Percentiles rank a stretch among this genome's conserved stretches.
phyloP scores from a whole-genome alignment of 768 basidiomycete genomes.

The Epithele typhae region DNA sequence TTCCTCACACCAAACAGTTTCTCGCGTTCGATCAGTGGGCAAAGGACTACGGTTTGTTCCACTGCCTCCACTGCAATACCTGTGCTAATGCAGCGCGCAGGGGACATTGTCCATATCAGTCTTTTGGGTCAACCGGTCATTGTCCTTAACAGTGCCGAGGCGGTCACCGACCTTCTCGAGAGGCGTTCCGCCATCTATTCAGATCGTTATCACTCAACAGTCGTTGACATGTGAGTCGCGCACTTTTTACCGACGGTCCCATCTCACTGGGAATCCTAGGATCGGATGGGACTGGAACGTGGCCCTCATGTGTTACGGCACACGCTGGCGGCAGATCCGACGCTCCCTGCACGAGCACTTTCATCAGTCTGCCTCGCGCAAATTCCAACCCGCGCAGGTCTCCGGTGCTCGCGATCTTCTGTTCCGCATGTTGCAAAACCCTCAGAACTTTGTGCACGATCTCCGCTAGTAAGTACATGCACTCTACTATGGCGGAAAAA shows the following conservation, averaged over 20 bases:
- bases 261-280: neutral
- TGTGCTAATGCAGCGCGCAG: slow-evolving; percentile 5
- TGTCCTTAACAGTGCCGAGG: slow-evolving; percentile 32
- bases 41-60: neutral
- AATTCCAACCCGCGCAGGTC: slow-evolving; percentile 1
- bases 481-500: neutral
- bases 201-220: slow-evolving; percentile 22
- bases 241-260: no score
- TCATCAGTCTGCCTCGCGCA: neutral
- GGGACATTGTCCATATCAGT: slow-evolving; percentile 16
- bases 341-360: slow-evolving; percentile 10
- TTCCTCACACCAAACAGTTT: slow-evolving; percentile 4
- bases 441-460: slow-evolving; percentile 4
- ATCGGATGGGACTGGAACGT: slow-evolving; percentile 14
- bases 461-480: slow-evolving; percentile 1
- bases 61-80: neutral
- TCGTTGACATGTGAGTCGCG: slow-evolving; percentile 1
- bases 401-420: slow-evolving; percentile 1
- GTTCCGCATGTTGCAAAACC: neutral
- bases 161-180: slow-evolving; percentile 36
- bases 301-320: slow-evolving; percentile 6
- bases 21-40: slow-evolving; percentile 3
- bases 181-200: slow-evolving; percentile 40
- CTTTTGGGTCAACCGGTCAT: slow-evolving; percentile 24
- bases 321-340: slow-evolving; percentile 1